Percentiles rank a stretch among this genome's conserved stretches.
Conservation (phyloP, 352 stramenopile species). For the Phytophthora melonis region DNA sequence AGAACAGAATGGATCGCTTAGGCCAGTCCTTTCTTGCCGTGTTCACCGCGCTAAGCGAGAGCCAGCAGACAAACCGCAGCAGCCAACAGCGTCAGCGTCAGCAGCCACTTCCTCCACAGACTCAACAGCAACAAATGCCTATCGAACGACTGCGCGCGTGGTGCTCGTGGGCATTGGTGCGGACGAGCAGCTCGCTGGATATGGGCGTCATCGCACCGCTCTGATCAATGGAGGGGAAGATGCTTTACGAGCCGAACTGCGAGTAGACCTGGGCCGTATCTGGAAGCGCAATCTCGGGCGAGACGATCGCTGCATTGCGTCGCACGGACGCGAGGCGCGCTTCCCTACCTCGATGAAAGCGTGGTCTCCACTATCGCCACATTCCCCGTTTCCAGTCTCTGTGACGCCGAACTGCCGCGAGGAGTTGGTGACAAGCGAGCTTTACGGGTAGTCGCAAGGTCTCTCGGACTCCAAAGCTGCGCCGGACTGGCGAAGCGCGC, state of each 20-base stretch:
- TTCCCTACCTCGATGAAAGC: slow-evolving; percentile 97
- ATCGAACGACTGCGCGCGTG: slow-evolving; percentile 67
- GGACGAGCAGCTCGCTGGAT: slow-evolving; percentile 96
- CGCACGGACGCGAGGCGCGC: slow-evolving; percentile 93
- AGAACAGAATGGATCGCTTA: neutral
- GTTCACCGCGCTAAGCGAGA: slow-evolving; percentile 43
- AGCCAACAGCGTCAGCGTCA: neutral
- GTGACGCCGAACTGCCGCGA: slow-evolving; percentile 75
- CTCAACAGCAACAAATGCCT: slow-evolving; percentile 10
- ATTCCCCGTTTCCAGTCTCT: slow-evolving; percentile 79
- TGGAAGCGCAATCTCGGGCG: slow-evolving; percentile 97
- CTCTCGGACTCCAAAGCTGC: slow-evolving; percentile 74
- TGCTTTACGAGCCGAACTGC: slow-evolving; percentile 83
- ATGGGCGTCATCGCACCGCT: slow-evolving; percentile 94
- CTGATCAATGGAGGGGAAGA: slow-evolving; percentile 65
- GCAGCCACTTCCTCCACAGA: neutral
- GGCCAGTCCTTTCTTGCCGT: slow-evolving; percentile 27
- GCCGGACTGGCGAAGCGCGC: slow-evolving; percentile 91
- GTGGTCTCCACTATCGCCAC: slow-evolving; percentile 83
- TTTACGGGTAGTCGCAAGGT: slow-evolving; percentile 79
- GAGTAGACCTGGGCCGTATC: slow-evolving; percentile 90
- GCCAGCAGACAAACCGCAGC: neutral
- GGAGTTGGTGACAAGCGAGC: slow-evolving; percentile 94
- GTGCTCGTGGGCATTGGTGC: slow-evolving; percentile 95
- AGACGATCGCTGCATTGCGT: slow-evolving; percentile 95